These are phyloP conservation scores for Trichoderma orchidacearum DNA, from an alignment of 495 filamentous ascomycete genomes.

Conservation along the genomic window DNA sequence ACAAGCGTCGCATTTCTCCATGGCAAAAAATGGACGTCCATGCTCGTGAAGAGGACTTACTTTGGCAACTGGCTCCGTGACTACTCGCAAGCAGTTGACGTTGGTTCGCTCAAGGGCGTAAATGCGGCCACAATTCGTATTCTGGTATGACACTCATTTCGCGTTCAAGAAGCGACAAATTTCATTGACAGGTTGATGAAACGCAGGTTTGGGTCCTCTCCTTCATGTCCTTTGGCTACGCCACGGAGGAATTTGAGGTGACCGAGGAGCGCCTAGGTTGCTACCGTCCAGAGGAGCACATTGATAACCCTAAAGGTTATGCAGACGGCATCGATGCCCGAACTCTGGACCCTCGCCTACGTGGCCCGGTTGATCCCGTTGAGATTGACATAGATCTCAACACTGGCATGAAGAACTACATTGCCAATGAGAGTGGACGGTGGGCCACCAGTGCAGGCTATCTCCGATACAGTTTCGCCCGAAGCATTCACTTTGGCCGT, in stretches of 20 bases:
- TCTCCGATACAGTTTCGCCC: constrained; percentile 67
- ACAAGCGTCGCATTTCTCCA: constrained; percentile 76
- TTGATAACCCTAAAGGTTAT: constrained; percentile 83
- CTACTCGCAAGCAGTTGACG: constrained; percentile 83
- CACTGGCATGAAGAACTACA: constrained; percentile 98
- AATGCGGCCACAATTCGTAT: constrained; percentile 85
- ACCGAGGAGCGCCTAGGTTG: constrained; percentile 81
- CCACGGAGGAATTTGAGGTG: constrained; percentile 94
- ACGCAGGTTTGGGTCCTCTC: constrained; percentile 63
- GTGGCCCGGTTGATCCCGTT: constrained; percentile 54
- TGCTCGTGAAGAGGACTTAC: constrained; percentile 81
- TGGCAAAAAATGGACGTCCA: constrained; percentile 88
- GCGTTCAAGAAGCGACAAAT: not conserved
- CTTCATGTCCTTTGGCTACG: constrained; percentile 90
- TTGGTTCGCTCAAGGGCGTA: constrained; percentile 78
- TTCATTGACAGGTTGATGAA: not conserved
- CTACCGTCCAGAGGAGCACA: constrained; percentile 93
- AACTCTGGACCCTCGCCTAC: constrained; percentile 69
- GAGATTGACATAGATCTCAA: constrained; percentile 74
- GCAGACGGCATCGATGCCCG: constrained; percentile 81
- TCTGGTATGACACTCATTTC: constrained; percentile 31
- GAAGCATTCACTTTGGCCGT: constrained; percentile 81
- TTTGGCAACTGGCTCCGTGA: constrained; percentile 75
- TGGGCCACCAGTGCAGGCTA: constrained; percentile 90
- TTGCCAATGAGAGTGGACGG: constrained; percentile 72